phyloP scores from a whole-genome alignment of 495 filamentous ascomycete species.

The Paragyromitra xinjiangensis region DNA sequence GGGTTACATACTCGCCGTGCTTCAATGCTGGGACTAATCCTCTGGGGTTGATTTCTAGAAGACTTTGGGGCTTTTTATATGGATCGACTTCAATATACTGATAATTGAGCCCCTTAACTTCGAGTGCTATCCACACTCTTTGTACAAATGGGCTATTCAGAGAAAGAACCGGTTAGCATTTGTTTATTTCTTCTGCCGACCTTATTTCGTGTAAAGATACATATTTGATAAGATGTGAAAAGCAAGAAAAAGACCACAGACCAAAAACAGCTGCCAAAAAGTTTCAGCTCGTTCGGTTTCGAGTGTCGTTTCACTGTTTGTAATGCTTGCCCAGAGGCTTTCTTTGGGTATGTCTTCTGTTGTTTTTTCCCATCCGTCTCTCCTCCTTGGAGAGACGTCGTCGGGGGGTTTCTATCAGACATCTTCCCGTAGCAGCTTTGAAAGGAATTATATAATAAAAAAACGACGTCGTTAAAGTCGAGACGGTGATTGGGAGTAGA shows the following conservation, averaged over 20 bases:
- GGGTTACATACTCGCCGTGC: constrained; percentile 68
- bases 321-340: constrained; percentile 78
- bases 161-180: constrained; percentile 42
- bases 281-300: constrained; percentile 75
- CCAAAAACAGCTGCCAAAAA: constrained; percentile 94
- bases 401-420: constrained; percentile 60
- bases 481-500: constrained; percentile 17
- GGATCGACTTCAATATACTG: constrained; percentile 94
- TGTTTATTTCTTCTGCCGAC: constrained; percentile 31
- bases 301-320: constrained; percentile 76
- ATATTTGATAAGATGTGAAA: constrained; percentile 19
- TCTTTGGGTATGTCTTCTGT: constrained; percentile 84
- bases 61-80: constrained; percentile 77
- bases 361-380: constrained; percentile 53
- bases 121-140: constrained; percentile 95
- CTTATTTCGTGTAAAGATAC: constrained; percentile 17
- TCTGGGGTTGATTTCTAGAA: constrained; percentile 87
- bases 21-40: constrained; percentile 85
- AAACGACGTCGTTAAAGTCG: constrained; percentile 13
- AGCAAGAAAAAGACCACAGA: constrained; percentile 60
- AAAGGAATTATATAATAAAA: constrained; percentile 22
- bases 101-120: constrained; percentile 81
- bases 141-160: constrained; percentile 75
- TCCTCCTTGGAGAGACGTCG: constrained; percentile 48
- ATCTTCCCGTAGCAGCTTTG: constrained; percentile 56